Evolutionary conservation across 1,284 basidiomycete species (phyloP), one percentile per base, ranked within the genome.

Genomic region (Moniliophthora roreri): DNA sequence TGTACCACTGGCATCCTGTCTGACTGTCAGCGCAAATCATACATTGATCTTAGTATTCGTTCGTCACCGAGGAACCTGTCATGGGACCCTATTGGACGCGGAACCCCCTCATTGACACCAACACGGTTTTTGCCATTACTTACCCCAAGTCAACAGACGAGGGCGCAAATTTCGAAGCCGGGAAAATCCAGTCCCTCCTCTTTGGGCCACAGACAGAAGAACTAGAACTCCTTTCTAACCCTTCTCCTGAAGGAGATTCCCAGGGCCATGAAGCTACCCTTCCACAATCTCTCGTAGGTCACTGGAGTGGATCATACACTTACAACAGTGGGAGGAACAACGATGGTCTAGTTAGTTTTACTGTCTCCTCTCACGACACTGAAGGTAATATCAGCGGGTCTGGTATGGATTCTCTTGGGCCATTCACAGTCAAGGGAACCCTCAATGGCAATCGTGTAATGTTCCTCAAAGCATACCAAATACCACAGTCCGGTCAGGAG

Each of bases 201-300:
- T 49, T 36, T 37, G 28, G 35, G 36, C 28, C 48, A 18, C 48
- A 49, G 20, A 49, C 28, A 23, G 48, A 49, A 36, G 48, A 49
- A 10, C 1, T 49, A 13, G 48, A 49, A 13, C 28, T 10, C 7
- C 28, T 49, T 34, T 10, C n/a, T 18, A 8, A 9, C 23, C 8
- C 20, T 46, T 6, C 20, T 8, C 8, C 13, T 11, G 44, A 46
- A 16, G 16, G 11, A 46, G 44, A 46, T n/a, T 21, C 18, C 23
- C 38, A n/a, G 5, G 24, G 16, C 16, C 9, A 46, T 24, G 20
- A 46, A 18, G 38, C 7, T 40, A 16, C n/a, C n/a, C n/a, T 21
- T 7, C n/a, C 38, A 21, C 44, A 23, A 24, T 46, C 44, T n/a
- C 44, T 46, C 44, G 16, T 46, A n/a, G 44, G 44, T 11, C 18